Percentiles rank a stretch among this genome's conserved stretches.
Conservation (phyloP, 306 rosid species). For the Lathyrus sativus region DNA sequence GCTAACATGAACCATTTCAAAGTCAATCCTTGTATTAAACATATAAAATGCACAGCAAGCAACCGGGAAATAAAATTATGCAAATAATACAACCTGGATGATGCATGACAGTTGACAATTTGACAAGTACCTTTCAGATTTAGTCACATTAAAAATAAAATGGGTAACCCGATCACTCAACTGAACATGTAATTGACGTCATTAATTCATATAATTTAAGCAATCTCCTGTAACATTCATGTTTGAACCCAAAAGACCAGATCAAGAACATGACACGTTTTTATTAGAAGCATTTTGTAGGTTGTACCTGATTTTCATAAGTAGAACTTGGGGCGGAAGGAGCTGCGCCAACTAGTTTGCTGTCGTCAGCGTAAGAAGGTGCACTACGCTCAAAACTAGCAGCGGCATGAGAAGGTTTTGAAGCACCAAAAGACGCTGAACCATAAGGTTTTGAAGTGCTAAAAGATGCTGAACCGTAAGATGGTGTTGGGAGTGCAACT, state of each 20-base stretch:
- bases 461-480: conserved; percentile 53
- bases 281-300: conserved; percentile 20
- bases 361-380: conserved; percentile 52
- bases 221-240: conserved; percentile 1
- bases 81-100: conserved; percentile 29
- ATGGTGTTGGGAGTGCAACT: conserved; percentile 85
- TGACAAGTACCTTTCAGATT: conserved; percentile 5
- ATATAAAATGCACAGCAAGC: conserved; percentile 6
- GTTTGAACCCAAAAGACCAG: conserved; percentile 1
- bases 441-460: conserved; percentile 54
- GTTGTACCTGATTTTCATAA: conserved; percentile 69
- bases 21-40: conserved; percentile 1
- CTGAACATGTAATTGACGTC: not conserved
- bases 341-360: conserved; percentile 45
- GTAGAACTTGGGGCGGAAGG: conserved; percentile 65
- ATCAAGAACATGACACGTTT: conserved; percentile 7
- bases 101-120: conserved; percentile 8
- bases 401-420: conserved; percentile 48
- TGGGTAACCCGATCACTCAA: conserved; percentile 8
- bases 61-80: conserved; percentile 4
- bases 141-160: conserved; percentile 11
- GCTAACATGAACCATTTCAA: conserved; percentile 23
- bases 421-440: conserved; percentile 54
- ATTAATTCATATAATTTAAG: conserved; percentile 9
- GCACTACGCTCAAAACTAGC: conserved; percentile 55